These are phyloP conservation scores for Alternaria sp. DNA, from an alignment of 2,329 filamentous ascomycete species.

Conservation along the genomic window DNA sequence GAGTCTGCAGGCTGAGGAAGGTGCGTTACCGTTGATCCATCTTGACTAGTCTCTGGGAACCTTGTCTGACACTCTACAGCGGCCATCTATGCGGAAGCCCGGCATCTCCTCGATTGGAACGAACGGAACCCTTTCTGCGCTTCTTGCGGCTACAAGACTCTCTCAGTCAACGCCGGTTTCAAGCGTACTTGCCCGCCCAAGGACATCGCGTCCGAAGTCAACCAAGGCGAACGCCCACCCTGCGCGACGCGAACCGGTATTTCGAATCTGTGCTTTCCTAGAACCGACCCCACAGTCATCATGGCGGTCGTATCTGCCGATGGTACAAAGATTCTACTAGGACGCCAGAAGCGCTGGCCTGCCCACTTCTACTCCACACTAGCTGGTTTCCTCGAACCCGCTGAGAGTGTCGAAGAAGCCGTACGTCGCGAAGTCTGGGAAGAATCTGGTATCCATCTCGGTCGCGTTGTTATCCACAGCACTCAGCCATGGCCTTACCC, in stretches of 20 bases:
- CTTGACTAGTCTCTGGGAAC: neutral
- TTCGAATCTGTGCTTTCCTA: conserved; percentile 89
- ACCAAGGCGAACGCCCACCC: conserved; percentile 62
- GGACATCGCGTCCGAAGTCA: conserved; percentile 61
- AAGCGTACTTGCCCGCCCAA: conserved; percentile 80
- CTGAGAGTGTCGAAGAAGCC: conserved; percentile 59
- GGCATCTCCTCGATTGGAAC: conserved; percentile 94
- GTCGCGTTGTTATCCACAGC: conserved; percentile 58
- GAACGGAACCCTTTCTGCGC: conserved; percentile 89
- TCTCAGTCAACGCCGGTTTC: conserved; percentile 79
- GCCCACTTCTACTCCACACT: conserved; percentile 86
- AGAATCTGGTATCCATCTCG: conserved; percentile 56
- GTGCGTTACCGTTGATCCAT: conserved; percentile 50
- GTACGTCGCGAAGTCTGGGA: conserved; percentile 60
- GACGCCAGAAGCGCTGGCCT: conserved; percentile 84
- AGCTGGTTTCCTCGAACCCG: conserved; percentile 61
- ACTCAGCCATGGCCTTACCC: conserved; percentile 63
- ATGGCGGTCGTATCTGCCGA: conserved; percentile 87
- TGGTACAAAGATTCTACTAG: conserved; percentile 78
- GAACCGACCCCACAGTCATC: conserved; percentile 94
- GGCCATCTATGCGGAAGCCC: conserved; percentile 87
- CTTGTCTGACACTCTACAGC: conserved; percentile 59
- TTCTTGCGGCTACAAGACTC: conserved; percentile 81
- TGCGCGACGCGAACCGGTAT: conserved; percentile 85
- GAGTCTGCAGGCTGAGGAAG: conserved; percentile 65